Conservation (phyloP, 78 protist genomes). For the Capsaspora owczarzaki region DNA sequence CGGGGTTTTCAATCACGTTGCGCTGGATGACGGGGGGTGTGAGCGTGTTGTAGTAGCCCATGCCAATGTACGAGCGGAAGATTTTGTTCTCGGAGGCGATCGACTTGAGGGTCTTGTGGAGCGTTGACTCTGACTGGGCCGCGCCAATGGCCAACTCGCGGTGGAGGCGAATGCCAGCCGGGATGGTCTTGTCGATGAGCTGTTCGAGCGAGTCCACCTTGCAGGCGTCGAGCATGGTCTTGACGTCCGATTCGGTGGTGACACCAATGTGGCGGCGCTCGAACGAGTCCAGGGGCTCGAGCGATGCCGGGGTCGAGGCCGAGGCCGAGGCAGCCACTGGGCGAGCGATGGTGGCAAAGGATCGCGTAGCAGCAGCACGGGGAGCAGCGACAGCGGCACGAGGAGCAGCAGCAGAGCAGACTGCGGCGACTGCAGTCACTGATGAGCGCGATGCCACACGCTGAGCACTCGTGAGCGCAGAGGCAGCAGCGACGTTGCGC, state of each 20-base stretch:
- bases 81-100: neutral
- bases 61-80: slow-evolving; percentile 56
- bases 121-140: neutral
- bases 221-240: neutral
- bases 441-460: no score
- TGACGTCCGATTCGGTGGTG: neutral
- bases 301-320: no score
- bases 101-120: neutral
- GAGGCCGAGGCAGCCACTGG: no score
- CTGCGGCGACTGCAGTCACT: no score
- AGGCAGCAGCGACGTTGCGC: no score
- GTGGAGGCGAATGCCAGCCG: neutral
- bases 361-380: no score
- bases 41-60: slow-evolving; percentile 73
- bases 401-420: no score
- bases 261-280: no score
- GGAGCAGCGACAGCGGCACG: no score
- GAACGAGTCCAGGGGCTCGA: no score
- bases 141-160: neutral
- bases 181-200: neutral
- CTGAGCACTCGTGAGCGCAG: no score
- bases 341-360: no score
- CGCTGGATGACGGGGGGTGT: slow-evolving; percentile 87
- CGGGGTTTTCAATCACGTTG: slow-evolving; percentile 90
- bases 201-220: neutral